Evolutionary conservation across 2,329 filamentous ascomycete genomes (phyloP).

Genomic region (Apiospora phragmitis): DNA sequence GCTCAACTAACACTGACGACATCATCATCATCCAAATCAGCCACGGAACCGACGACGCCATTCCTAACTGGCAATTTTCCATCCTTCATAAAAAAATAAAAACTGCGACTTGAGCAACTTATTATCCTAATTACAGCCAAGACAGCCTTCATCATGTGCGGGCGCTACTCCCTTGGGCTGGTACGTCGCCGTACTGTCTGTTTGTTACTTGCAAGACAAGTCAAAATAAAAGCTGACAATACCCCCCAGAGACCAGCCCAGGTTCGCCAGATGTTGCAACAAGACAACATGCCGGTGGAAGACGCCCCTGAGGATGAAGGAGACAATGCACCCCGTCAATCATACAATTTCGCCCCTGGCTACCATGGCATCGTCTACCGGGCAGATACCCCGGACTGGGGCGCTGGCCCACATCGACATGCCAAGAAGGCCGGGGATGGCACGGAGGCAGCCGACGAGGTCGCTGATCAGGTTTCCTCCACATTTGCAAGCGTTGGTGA

Average conservation of each 20-base stretch:
- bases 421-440: slow-evolving; percentile 16
- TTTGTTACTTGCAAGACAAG: neutral
- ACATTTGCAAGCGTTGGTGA: slow-evolving; percentile 16
- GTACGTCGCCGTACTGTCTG: slow-evolving; percentile 40
- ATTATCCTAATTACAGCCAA: no score
- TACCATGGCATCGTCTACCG: slow-evolving; percentile 85
- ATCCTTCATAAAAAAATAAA: neutral
- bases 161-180: slow-evolving; percentile 64
- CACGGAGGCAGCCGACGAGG: slow-evolving; percentile 19
- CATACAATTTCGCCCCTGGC: slow-evolving; percentile 91
- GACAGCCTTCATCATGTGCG: slow-evolving; percentile 56
- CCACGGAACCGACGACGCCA: neutral
- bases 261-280: slow-evolving; percentile 70
- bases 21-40: neutral
- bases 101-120: neutral
- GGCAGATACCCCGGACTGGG: slow-evolving; percentile 66
- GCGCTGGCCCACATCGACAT: slow-evolving; percentile 44
- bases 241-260: slow-evolving; percentile 68
- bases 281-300: slow-evolving; percentile 72
- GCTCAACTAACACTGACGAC: neutral
- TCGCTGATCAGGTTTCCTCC: neutral
- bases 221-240: neutral
- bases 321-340: slow-evolving; percentile 63
- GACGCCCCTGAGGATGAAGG: slow-evolving; percentile 70
- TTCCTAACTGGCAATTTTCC: neutral